phyloP scores from a whole-genome alignment of 208 protist species.

The Leishmania guyanensis region DNA sequence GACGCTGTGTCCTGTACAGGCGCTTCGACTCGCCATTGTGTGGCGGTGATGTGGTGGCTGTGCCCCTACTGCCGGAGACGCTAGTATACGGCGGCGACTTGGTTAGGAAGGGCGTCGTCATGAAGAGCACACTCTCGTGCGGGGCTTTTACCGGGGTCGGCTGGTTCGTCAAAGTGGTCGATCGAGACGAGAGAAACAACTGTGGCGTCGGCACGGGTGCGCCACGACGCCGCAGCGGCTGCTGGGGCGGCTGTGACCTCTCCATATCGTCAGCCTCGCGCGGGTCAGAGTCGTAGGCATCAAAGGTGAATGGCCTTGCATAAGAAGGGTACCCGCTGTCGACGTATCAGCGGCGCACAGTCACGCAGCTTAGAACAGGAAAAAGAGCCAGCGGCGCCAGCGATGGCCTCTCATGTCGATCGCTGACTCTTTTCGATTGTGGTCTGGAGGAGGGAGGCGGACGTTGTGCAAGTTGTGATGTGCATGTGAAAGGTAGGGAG shows the following conservation, averaged over 20 bases:
- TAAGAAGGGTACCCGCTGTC: background rate
- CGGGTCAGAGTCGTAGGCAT: constrained; percentile 12
- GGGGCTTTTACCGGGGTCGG: constrained; percentile 10
- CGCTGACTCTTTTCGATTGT: background rate
- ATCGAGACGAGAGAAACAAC: constrained; percentile 8
- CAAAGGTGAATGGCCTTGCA: constrained; percentile 1
- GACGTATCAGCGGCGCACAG: background rate
- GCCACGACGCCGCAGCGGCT: constrained; percentile 22
- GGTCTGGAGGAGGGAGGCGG: background rate
- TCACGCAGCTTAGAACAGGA: background rate
- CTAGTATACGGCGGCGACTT: constrained; percentile 2
- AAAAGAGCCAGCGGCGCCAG: background rate
- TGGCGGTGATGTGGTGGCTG: background rate
- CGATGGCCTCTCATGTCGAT: constrained; percentile 5
- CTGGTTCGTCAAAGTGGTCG: constrained; percentile 4
- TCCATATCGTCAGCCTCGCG: background rate
- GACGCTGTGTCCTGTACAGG: constrained; percentile 1
- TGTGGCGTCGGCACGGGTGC: constrained; percentile 20
- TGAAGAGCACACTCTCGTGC: constrained; percentile 4
- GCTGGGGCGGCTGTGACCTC: background rate
- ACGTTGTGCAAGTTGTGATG: background rate
- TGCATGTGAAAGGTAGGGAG: background rate
- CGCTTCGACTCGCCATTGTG: background rate
- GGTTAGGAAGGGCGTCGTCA: background rate
- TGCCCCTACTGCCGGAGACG: background rate